Conservation (phyloP, 345 rosid species). For the Bruguiera sexangula region DNA sequence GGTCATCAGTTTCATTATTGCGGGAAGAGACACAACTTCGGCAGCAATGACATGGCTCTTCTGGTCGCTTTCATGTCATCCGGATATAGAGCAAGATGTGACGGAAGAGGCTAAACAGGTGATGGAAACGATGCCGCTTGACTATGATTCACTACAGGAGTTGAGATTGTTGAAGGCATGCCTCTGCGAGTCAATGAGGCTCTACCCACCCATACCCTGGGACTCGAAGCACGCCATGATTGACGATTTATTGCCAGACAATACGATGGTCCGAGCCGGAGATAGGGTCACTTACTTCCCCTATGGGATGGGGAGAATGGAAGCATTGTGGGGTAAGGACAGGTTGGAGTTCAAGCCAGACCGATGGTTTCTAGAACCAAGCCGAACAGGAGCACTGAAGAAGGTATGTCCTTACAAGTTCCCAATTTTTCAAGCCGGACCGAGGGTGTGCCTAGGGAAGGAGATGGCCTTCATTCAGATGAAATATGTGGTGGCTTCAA, state of each 20-base stretch:
- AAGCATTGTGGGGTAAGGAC: slow-evolving; percentile 69
- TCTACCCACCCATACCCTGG: slow-evolving; percentile 35
- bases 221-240: slow-evolving; percentile 31
- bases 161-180: slow-evolving; percentile 25
- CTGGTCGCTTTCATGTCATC: slow-evolving; percentile 24
- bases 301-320: slow-evolving; percentile 91
- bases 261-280: slow-evolving; percentile 58
- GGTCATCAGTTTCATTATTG: slow-evolving; percentile 29
- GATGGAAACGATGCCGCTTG: not conserved
- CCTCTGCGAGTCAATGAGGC: slow-evolving; percentile 31
- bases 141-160: slow-evolving; percentile 20
- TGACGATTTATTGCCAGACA: slow-evolving; percentile 62
- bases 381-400: slow-evolving; percentile 29
- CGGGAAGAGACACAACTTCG: slow-evolving; percentile 35
- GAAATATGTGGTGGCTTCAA: slow-evolving; percentile 44
- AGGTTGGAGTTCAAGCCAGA: slow-evolving; percentile 56
- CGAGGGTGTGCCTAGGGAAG: slow-evolving; percentile 48
- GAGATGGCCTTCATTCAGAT: slow-evolving; percentile 48
- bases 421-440: slow-evolving; percentile 49
- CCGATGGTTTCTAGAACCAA: slow-evolving; percentile 48
- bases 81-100: slow-evolving; percentile 15
- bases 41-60: slow-evolving; percentile 37
- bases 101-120: slow-evolving; percentile 8
- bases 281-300: slow-evolving; percentile 85
- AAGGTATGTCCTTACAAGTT: slow-evolving; percentile 42